Conservation (phyloP, 495 filamentous ascomycete species). For the Xylaria flabelliformis region DNA sequence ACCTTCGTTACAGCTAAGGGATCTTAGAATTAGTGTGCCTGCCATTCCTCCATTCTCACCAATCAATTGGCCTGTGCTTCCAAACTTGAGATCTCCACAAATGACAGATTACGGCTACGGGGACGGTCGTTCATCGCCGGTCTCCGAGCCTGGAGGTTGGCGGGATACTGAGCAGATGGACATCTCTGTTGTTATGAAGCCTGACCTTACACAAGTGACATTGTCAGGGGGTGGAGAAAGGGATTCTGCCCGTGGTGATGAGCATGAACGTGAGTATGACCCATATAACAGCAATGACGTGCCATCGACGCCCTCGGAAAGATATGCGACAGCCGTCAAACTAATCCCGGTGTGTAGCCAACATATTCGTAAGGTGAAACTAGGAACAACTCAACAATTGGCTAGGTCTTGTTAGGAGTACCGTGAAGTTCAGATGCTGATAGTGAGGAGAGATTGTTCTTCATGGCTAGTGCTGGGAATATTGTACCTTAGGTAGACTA, state of each 20-base stretch:
- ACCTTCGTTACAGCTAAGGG: slow-evolving; percentile 29
- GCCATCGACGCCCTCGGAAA: neutral
- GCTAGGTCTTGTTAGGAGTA: neutral
- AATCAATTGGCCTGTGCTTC: slow-evolving; percentile 28
- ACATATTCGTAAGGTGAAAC: slow-evolving; percentile 12
- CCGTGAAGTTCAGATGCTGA: no score
- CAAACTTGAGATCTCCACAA: no score
- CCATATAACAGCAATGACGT: neutral
- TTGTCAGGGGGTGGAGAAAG: neutral
- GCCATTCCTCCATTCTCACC: slow-evolving; percentile 3
- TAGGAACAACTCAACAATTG: neutral
- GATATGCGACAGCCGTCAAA: slow-evolving; percentile 9
- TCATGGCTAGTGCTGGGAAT: neutral
- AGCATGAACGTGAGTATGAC: slow-evolving; percentile 3
- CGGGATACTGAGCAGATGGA: slow-evolving; percentile 17
- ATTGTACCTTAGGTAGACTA: neutral
- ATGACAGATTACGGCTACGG: neutral
- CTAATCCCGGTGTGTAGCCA: neutral
- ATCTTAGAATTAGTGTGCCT: neutral
- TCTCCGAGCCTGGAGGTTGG: slow-evolving; percentile 29
- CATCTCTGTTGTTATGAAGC: neutral
- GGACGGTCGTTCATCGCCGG: slow-evolving; percentile 2
- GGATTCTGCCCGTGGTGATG: neutral
- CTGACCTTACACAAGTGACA: neutral
- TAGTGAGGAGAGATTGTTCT: neutral